Base-by-base conservation (phyloP, 2,329 filamentous ascomycete species). In the Trichoderma gracile region DNA sequence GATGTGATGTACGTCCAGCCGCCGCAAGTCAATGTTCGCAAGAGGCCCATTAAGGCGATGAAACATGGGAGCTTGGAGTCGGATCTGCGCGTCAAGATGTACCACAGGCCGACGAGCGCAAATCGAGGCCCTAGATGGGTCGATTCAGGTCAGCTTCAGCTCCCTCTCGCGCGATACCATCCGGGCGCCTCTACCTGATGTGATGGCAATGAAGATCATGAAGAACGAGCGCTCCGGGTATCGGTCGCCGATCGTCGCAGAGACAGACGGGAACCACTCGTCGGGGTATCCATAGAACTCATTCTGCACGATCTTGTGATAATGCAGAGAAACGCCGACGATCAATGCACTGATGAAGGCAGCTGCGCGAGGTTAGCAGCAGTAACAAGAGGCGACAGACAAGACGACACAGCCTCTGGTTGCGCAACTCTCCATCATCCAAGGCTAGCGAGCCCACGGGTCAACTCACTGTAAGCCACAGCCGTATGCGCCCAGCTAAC, bases 1-100 rank as follows among this genome's bases (percentile, higher is more conserved):
- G 95, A 98, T 27, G 95, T 99, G 67, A 99, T 88, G 77, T 98
- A 99, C 60, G 95, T 97, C 94, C 95, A 99, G 65, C 95, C 95
- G 71, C 94, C 95, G 74, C 95, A 99, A 4, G 93, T 97, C 65
- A 98, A 79, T 10, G 94, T 97, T 71, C 95, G 88, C 73, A 98
- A 89, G 59, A 97, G 70, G 63, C 95, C 95, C 71, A 91, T 88
- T 46, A 84, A 84, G 52, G 89, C 89, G 67, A 98, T 84, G 67
- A 95, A 88, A 74, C 92, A 93, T 19, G 96, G 92, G 17, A 97
- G 84, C 30, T 82, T 85, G 63, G 86, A 86, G 73, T 90, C 89
- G 3, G 91, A 88, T 70, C 86, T 87, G 67, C 90, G 86, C 40
- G 93, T 96, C 63, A 99, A 81, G 69, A 97, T 83, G 74, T 97